Base-by-base conservation (phyloP, 176 grass and related monocot genomes). In the Cocos nucifera region DNA sequence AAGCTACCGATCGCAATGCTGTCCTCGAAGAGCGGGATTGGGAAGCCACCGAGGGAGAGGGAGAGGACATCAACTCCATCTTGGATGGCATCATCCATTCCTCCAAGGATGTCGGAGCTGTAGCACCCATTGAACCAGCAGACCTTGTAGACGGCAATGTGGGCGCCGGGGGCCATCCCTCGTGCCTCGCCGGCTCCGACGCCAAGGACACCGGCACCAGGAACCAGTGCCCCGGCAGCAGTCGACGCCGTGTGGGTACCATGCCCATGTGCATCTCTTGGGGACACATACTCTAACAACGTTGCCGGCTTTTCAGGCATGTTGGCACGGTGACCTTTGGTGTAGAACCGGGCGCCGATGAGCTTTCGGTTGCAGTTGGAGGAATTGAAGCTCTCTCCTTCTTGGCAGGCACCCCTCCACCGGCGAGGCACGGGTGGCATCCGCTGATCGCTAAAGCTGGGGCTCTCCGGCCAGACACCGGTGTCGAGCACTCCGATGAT, bases 101-200 rank as follows among this genome's bases (percentile, higher is more conserved):
- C 90, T 0, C 83, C 90, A 50, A 95, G 83, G 69, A 95, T 95
- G 51, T 95, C 86, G 55, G 90, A 95, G 80, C 83, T 90, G 76
- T 71, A 90, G 70, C 90, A 95, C 49, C 86, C 90, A 63, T 90
- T 87, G 64, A 84, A 95, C 90, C 86, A 95, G 73, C 83, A 95
- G 4, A 95, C 90, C 73, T 95, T 95, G 77, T 95, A 95, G 4
- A 73, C 83, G 1, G 86, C 80, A 22, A 95, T 72, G 61, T 95
- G 83, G 17, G 90, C 83, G 6, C 68, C 71, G 0, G 86, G 90
- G 0, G 86, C 77, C 28, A 87, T 79, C 22, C 90, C 90, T 3
- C 69, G 77, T 18, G 86, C 86, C 23, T 80, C 80, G 4, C 90
- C 86, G 0, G 49, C 19, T 1, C 83, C 86, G 14, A 69, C 60